Base-by-base conservation (phyloP, 2,329 filamentous ascomycete species). In the Zymoseptoria tritici region DNA sequence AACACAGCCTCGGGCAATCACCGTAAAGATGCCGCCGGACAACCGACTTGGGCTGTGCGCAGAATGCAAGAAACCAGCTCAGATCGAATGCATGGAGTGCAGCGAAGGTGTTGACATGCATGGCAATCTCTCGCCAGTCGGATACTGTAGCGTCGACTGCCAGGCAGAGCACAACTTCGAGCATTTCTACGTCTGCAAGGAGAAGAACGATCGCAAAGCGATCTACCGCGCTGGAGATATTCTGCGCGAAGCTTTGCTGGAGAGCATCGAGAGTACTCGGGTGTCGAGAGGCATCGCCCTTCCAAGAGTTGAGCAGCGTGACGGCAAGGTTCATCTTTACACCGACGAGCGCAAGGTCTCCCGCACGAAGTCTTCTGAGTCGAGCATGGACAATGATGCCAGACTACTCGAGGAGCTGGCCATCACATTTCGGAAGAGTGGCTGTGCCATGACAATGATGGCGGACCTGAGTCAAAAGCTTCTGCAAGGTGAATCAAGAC, bases 161-260 rank as follows among this genome's bases (percentile, higher is more conserved):
- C 57, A 51, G n/a, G 20, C 24, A 7, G 9, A 13, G n/a, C 31
- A 56, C 21, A 13, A 52, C 3, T 11, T 21, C 1, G 11, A 29
- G 1, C 60, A 63, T 26, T 24, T 16, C 9, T 2, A 19, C 2
- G 20, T 53, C 1, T 63, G 62, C 53, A 49, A 57, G 2, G 22
- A 54, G 31, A 59, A 50, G 3, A 61, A 58, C 51, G 21, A 52
- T 1, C 57, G 62, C 9, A 63, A 60, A 46, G n/a, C 50, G 21
- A 31, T 69, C 22, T 63, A 62, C n/a, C 66, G 67, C 11, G 66
- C 64, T 16, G 66, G 42, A 0, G 50, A 62, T 2, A 21, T 68
- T 9, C 54, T 67, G 6, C 62, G 66, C 16, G 36, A 53, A 3
- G 36, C 57, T 4, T 67, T 64, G 51, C 61, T 62, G 31, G 19